A percentile compares a stretch with the other conserved stretches of the same genome.
These are phyloP conservation scores for Melaleuca alternifolia DNA, from an alignment of 345 rosid genomes.

Conservation along the genomic window DNA sequence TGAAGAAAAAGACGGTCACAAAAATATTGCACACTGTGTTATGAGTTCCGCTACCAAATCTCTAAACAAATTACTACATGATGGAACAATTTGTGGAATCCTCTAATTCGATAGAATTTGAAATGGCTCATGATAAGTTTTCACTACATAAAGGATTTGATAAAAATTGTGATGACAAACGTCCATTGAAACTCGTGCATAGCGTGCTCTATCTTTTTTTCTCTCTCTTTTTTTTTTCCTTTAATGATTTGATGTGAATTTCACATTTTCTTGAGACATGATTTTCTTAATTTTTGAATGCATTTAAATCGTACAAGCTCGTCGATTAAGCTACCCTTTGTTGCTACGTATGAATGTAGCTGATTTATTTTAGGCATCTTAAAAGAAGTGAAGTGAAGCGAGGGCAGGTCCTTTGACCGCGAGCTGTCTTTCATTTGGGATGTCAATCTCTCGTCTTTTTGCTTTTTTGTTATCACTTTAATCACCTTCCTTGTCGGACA, in stretches of 20 bases:
- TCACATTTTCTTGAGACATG: background rate
- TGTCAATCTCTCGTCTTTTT: accelerated
- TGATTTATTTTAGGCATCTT: background rate
- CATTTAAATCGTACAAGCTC: background rate
- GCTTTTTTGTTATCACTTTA: background rate
- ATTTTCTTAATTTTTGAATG: background rate
- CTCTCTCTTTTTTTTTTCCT: no score
- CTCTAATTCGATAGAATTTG: background rate
- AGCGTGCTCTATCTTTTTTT: no score
- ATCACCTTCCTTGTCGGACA: background rate
- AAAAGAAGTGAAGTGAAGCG: background rate
- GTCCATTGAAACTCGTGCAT: background rate
- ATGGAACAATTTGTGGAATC: no score
- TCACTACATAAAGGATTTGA: background rate
- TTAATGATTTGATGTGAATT: background rate
- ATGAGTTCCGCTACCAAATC: background rate
- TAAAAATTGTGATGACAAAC: background rate
- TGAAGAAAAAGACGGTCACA: background rate
- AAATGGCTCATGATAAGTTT: background rate
- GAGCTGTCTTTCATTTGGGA: background rate
- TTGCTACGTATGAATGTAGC: background rate
- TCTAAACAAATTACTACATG: background rate
- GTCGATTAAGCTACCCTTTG: background rate
- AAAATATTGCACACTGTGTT: background rate
- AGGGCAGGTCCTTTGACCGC: background rate